Evolutionary conservation across 257 asterid species (phyloP).

Genomic region (Handroanthus guayacan): DNA sequence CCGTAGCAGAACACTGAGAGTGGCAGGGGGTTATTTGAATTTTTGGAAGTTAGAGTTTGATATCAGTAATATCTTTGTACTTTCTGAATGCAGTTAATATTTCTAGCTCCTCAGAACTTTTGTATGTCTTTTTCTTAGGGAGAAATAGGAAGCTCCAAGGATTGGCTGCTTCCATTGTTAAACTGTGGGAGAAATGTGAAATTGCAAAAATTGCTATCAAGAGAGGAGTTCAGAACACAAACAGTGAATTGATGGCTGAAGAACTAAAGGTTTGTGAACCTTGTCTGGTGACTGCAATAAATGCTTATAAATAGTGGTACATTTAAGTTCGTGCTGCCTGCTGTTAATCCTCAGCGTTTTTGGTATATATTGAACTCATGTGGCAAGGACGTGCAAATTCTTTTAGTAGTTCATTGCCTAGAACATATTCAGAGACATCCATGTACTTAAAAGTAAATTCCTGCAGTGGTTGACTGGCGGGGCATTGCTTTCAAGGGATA

Average conservation of each 20-base stretch:
- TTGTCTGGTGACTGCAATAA: conserved; percentile 23
- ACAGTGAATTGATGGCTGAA: conserved; percentile 91
- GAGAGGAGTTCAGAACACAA: conserved; percentile 96
- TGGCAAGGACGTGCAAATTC: conserved; percentile 19
- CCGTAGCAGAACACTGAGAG: conserved; percentile 1
- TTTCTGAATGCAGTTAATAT: conserved; percentile 3
- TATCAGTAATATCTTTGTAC: neutral
- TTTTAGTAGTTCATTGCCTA: conserved; percentile 22
- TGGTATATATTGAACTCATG: conserved; percentile 29
- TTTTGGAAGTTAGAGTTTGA: conserved; percentile 17
- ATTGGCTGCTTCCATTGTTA: conserved; percentile 86
- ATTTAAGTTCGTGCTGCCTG: neutral
- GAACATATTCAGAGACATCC: conserved; percentile 30
- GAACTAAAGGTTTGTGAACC: conserved; percentile 82
- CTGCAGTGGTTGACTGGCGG: conserved; percentile 97
- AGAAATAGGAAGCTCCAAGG: conserved; percentile 94
- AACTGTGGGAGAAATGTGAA: conserved; percentile 99
- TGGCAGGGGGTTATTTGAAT: conserved; percentile 11
- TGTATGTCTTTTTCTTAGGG: conserved; percentile 57
- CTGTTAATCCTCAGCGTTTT: conserved; percentile 12
- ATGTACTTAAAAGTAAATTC: conserved; percentile 47
- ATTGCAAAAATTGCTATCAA: conserved; percentile 92
- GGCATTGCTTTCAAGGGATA: conserved; percentile 89
- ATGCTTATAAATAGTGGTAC: conserved; percentile 21
- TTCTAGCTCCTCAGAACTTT: conserved; percentile 21